Evolutionary conservation across 768 basidiomycete genomes (phyloP).

Genomic region (Boletus sp.): DNA sequence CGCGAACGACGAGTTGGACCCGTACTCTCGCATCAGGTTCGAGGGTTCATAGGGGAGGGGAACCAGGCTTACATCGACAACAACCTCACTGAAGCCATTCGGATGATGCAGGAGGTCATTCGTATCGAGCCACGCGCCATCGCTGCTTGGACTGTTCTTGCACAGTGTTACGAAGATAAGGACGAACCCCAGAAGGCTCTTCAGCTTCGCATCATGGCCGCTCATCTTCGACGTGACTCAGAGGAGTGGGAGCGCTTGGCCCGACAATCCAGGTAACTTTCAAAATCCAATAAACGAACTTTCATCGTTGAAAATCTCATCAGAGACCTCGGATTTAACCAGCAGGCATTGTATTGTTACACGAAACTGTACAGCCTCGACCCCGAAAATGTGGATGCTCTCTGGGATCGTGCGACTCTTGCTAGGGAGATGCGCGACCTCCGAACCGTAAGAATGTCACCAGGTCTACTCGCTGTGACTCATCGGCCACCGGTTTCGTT

Average conservation of each 20-base stretch:
- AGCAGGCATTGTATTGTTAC: background rate
- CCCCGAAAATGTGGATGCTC: background rate
- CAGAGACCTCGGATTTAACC: background rate
- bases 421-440: background rate
- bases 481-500: background rate
- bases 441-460: background rate
- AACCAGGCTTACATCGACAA: slow-evolving; percentile 82
- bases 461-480: background rate
- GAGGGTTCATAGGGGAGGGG: slow-evolving; percentile 62
- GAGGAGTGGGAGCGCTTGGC: slow-evolving; percentile 86
- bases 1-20: slow-evolving; percentile 5
- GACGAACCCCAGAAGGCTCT: slow-evolving; percentile 11
- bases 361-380: background rate
- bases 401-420: background rate
- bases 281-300: slow-evolving; percentile 47
- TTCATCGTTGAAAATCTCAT: slow-evolving; percentile 52
- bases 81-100: slow-evolving; percentile 62
- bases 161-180: slow-evolving; percentile 9
- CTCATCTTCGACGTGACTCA: slow-evolving; percentile 77
- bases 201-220: slow-evolving; percentile 26
- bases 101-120: slow-evolving; percentile 86
- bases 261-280: slow-evolving; percentile 58
- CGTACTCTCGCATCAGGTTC: slow-evolving; percentile 4
- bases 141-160: slow-evolving; percentile 72
- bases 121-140: slow-evolving; percentile 84